Evolutionary conservation across 257 asterid species (phyloP), one percentile per base, ranked within the genome.

Genomic region (Solanum bukasovii): DNA sequence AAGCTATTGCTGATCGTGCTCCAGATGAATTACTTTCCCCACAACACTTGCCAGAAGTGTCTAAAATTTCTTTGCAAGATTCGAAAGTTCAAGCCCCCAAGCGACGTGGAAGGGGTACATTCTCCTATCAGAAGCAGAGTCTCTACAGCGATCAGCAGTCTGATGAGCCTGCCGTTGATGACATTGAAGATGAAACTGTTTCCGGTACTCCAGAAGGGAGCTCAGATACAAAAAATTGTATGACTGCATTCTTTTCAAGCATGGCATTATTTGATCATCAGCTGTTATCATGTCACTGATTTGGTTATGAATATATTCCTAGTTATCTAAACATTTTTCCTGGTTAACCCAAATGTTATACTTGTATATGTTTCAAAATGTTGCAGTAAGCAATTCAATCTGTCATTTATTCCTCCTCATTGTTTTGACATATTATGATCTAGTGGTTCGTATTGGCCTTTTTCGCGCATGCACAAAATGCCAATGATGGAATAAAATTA

Each of bases 81-180:
- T 73, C 92, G 40, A 92, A 91, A 87, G 89, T 86, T 86, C 93
- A 93, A 88, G 87, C 85, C 81, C 91, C 92, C 87, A 97, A 91
- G 85, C 92, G 95, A 27, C 98, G 98, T 89, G 99, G 99, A 91
- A 92, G 99, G 91, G 99, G 99, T 77, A 91, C 94, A 34, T 97
- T 97, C 89, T 87, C 94, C 25, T 94, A 95, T 87, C 88, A 90
- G 87, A 95, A 90, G 87, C 92, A 90, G 84, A 94, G 95, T 83
- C 89, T 97, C 89, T 95, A 96, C 88, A 97, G 99, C 87, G 99
- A 97, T 87, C 92, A 91, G 89, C 93, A 88, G 87, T 90, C 93
- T 73, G 91, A 91, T 79, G 91, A 85, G 84, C 94, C 92, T 85
- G 85, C 86, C 49, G 12, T 34, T 87, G 93, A 90, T 71, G 93